phyloP scores from a whole-genome alignment of 169 alveolate species.

The Plasmodium sp. region DNA sequence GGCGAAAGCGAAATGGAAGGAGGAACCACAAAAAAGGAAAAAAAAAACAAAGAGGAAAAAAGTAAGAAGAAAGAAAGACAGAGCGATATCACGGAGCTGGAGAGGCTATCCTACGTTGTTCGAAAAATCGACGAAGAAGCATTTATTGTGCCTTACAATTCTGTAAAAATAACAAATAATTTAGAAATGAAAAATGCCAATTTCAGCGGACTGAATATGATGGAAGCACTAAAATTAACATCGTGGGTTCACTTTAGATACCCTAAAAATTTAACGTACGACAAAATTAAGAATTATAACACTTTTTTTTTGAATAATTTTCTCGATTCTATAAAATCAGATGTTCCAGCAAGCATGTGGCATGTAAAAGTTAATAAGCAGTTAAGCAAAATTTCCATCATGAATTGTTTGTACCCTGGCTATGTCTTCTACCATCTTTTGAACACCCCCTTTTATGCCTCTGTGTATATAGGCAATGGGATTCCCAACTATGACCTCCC shows the following conservation, averaged over 20 bases:
- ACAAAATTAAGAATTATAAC: constrained; percentile 45
- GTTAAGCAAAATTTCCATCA: constrained; percentile 45
- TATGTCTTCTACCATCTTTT: constrained; percentile 35
- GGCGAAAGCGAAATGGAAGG: neutral
- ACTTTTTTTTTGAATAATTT: constrained; percentile 62
- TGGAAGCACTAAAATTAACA: constrained; percentile 66
- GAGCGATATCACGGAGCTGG: constrained; percentile 20
- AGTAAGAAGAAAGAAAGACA: constrained; percentile 9
- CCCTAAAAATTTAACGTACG: constrained; percentile 64
- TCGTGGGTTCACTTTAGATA: constrained; percentile 73
- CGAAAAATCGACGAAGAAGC: constrained; percentile 56
- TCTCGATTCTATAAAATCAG: constrained; percentile 49
- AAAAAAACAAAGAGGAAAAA: constrained; percentile 10
- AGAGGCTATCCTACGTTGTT: constrained; percentile 18
- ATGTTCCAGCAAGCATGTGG: constrained; percentile 54
- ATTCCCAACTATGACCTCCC: constrained; percentile 45
- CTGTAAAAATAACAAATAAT: constrained; percentile 46
- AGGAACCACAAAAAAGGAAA: neutral
- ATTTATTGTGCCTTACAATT: constrained; percentile 48
- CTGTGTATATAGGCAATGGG: constrained; percentile 62
- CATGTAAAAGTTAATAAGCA: constrained; percentile 47
- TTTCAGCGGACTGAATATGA: constrained; percentile 36
- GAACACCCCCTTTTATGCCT: constrained; percentile 66
- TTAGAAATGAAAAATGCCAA: constrained; percentile 58
- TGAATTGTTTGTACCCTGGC: constrained; percentile 55